A percentile compares a stretch with the other conserved stretches of the same genome.
phyloP scores from a whole-genome alignment of 1,284 basidiomycete genomes.

The Vanrija sp. region DNA sequence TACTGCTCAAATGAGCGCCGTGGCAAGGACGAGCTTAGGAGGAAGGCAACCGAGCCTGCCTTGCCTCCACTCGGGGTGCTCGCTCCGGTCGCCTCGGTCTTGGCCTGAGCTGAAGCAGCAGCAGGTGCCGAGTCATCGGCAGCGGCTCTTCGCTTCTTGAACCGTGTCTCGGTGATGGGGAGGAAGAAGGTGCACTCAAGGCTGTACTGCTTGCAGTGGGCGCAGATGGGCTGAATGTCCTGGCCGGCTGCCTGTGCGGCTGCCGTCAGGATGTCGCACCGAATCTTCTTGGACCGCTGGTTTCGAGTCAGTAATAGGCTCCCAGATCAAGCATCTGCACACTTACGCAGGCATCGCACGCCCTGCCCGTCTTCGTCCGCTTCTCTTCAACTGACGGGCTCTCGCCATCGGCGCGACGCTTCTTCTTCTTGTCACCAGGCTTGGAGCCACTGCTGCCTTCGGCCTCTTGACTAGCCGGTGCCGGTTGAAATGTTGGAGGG shows the following conservation, averaged over 20 bases:
- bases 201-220: slow-evolving; percentile 61
- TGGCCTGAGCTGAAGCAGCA: not conserved
- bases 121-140: slow-evolving; percentile 17
- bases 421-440: slow-evolving; percentile 29
- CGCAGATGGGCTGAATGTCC: slow-evolving; percentile 39
- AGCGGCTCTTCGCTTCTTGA: slow-evolving; percentile 91
- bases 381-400: slow-evolving; percentile 29
- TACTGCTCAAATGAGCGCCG: slow-evolving; percentile 78
- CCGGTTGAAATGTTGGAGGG: no score
- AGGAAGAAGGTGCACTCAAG: slow-evolving; percentile 96
- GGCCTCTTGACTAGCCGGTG: no score
- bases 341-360: slow-evolving; percentile 49
- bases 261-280: slow-evolving; percentile 48
- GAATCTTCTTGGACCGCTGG: slow-evolving; percentile 81
- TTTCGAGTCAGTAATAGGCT: not conserved
- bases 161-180: slow-evolving; percentile 95
- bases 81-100: slow-evolving; percentile 64
- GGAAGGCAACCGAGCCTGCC: slow-evolving; percentile 53
- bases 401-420: slow-evolving; percentile 3
- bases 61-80: no score
- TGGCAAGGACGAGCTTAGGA: slow-evolving; percentile 83
- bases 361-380: slow-evolving; percentile 47
- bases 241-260: slow-evolving; percentile 2
- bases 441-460: not conserved
- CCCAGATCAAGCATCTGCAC: no score